These are phyloP conservation scores for Globisporangium camurandrum DNA, from an alignment of 352 stramenopile genomes.

Conservation along the genomic window DNA sequence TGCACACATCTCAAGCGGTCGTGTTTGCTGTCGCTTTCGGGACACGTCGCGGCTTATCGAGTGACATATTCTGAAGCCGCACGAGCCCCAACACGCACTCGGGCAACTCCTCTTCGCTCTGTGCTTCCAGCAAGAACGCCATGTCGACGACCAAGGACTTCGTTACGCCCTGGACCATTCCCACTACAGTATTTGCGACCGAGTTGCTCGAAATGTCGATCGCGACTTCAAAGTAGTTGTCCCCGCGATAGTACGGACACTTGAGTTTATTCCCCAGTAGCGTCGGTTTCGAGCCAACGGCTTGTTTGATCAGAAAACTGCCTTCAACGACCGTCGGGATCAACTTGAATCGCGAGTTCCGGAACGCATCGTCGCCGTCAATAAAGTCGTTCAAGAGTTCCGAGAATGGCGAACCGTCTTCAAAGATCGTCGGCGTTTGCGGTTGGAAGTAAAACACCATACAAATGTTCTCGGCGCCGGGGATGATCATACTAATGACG, in stretches of 20 bases:
- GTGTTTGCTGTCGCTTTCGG: slow-evolving; percentile 9
- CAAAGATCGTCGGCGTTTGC: slow-evolving; percentile 69
- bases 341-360: slow-evolving; percentile 97
- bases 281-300: slow-evolving; percentile 92
- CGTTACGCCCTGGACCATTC: slow-evolving; percentile 85
- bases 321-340: slow-evolving; percentile 96
- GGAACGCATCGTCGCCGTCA: slow-evolving; percentile 92
- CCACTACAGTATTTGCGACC: slow-evolving; percentile 85
- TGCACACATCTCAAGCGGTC: background rate
- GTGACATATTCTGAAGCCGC: slow-evolving; percentile 75
- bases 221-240: slow-evolving; percentile 95
- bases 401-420: slow-evolving; percentile 83
- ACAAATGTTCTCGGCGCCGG: slow-evolving; percentile 61
- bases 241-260: slow-evolving; percentile 74
- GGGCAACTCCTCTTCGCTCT: slow-evolving; percentile 82
- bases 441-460: slow-evolving; percentile 88
- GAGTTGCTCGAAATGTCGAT: slow-evolving; percentile 92
- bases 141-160: slow-evolving; percentile 87
- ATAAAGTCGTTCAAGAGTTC: slow-evolving; percentile 88
- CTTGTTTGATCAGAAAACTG: slow-evolving; percentile 95
- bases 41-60: slow-evolving; percentile 67
- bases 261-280: slow-evolving; percentile 97
- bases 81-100: slow-evolving; percentile 76
- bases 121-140: slow-evolving; percentile 82
- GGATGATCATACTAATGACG: slow-evolving; percentile 88